These are phyloP conservation scores for Syzygium aqueum DNA, from an alignment of 345 rosid genomes.

Conservation along the genomic window DNA sequence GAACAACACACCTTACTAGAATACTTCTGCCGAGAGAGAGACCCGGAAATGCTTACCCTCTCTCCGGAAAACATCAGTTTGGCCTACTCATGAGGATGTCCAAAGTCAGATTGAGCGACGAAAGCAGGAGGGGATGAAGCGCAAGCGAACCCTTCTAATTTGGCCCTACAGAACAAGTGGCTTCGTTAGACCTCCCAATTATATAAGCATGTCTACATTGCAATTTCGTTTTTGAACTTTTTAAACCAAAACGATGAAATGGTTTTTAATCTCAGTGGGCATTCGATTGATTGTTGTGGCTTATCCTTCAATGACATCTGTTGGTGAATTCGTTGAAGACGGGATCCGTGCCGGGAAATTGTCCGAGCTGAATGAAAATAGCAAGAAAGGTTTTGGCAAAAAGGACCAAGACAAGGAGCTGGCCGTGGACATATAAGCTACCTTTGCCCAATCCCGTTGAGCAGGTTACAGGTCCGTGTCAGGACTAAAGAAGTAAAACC, in stretches of 20 bases:
- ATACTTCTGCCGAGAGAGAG: neutral
- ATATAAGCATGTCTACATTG: neutral
- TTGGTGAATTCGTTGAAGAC: no score
- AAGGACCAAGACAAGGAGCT: neutral
- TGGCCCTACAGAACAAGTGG: neutral
- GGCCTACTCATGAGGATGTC: neutral
- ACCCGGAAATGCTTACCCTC: neutral
- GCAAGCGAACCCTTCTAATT: neutral
- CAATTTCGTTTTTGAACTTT: neutral
- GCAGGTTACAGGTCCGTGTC: neutral
- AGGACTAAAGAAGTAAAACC: no score
- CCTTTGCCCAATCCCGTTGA: neutral
- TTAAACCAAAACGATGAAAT: no score
- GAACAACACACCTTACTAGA: neutral
- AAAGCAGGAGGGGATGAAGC: neutral
- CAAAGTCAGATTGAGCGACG: neutral
- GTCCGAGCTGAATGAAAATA: neutral
- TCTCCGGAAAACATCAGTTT: neutral
- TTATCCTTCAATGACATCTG: no score
- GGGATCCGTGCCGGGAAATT: neutral
- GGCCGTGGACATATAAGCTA: no score
- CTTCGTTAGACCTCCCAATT: neutral
- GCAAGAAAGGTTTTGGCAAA: neutral
- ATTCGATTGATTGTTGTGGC: no score
- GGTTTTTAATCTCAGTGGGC: no score